A percentile compares a stretch with the other conserved stretches of the same genome.
These are phyloP conservation scores for Stellera chamaejasme DNA, from an alignment of 345 rosid genomes.

Conservation along the genomic window DNA sequence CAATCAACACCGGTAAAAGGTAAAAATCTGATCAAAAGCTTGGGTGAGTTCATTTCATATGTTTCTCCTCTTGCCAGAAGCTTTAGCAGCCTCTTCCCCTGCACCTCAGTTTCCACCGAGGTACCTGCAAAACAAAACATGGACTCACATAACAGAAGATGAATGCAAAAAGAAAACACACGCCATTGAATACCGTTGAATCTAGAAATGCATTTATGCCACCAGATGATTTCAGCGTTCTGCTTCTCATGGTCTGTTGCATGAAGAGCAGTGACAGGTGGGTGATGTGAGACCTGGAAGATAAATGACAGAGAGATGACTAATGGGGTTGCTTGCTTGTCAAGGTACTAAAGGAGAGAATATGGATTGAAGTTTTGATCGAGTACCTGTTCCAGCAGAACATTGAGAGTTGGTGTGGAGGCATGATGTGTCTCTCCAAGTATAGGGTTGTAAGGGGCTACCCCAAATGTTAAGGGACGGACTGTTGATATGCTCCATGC, in stretches of 20 bases:
- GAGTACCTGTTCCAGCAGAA: conserved; percentile 63
- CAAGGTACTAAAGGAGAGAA: too few species aligned
- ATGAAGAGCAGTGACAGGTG: conserved; percentile 75
- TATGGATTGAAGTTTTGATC: neutral
- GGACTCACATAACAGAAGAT: neutral
- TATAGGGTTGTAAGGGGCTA: conserved; percentile 74
- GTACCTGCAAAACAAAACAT: conserved; percentile 29
- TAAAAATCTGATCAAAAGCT: conserved; percentile 44
- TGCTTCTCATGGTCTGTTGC: conserved; percentile 54
- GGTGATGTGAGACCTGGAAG: conserved; percentile 79
- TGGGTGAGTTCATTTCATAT: conserved; percentile 75
- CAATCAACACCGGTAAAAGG: conserved; percentile 56
- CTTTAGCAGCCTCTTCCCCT: conserved; percentile 55
- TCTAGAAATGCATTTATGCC: conserved; percentile 54
- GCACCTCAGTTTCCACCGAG: conserved; percentile 55
- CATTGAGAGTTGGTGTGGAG: conserved; percentile 51
- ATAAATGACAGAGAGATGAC: too few species aligned
- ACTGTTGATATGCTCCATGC: conserved; percentile 62
- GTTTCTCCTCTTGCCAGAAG: conserved; percentile 49
- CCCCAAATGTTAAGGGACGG: conserved; percentile 54
- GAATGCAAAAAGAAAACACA: neutral
- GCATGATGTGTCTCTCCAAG: conserved; percentile 96
- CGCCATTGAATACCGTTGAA: conserved; percentile 40
- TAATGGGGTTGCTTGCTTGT: too few species aligned
- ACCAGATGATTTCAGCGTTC: conserved; percentile 56